These are phyloP conservation scores for Lentinula aciculospora DNA, from an alignment of 768 basidiomycete species.

Conservation along the genomic window DNA sequence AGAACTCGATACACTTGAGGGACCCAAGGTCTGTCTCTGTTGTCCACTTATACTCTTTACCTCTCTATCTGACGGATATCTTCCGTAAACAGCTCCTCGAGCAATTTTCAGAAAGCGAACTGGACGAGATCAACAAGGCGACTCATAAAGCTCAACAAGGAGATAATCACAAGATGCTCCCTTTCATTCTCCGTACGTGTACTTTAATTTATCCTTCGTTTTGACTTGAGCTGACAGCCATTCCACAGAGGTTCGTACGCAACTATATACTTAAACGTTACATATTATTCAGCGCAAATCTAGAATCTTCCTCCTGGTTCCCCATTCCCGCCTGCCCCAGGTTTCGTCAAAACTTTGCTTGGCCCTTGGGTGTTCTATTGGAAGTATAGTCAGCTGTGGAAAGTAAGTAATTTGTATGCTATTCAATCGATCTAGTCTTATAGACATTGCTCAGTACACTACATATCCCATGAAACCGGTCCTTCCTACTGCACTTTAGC, in stretches of 20 bases:
- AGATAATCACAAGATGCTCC: slow-evolving; percentile 2
- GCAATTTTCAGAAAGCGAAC: slow-evolving; percentile 9
- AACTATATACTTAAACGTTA: not conserved
- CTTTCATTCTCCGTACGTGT: slow-evolving; percentile 10
- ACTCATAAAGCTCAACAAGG: slow-evolving; percentile 6
- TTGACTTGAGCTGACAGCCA: not conserved
- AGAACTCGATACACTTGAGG: slow-evolving; percentile 8
- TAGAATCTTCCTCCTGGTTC: slow-evolving; percentile 9
- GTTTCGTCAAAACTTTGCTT: slow-evolving; percentile 10
- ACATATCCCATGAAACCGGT: slow-evolving; percentile 8
- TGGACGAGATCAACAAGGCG: slow-evolving; percentile 9
- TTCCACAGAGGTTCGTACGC: not conserved
- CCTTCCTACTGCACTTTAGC: not conserved
- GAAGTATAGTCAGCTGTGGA: slow-evolving; percentile 10
- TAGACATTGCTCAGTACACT: slow-evolving; percentile 2
- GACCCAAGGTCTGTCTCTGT: slow-evolving; percentile 2
- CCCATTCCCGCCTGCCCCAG: slow-evolving; percentile 12
- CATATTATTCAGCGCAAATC: not conserved
- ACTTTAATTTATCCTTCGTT: not conserved
- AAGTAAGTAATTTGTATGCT: not conserved
- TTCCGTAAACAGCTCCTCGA: slow-evolving; percentile 6
- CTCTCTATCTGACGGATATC: no score
- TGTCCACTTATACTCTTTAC: no score
- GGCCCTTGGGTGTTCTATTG: slow-evolving; percentile 11
- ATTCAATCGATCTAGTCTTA: not conserved